Base-by-base conservation (phyloP, 2,329 filamentous ascomycete genomes). In the Raffaelea arxii region DNA sequence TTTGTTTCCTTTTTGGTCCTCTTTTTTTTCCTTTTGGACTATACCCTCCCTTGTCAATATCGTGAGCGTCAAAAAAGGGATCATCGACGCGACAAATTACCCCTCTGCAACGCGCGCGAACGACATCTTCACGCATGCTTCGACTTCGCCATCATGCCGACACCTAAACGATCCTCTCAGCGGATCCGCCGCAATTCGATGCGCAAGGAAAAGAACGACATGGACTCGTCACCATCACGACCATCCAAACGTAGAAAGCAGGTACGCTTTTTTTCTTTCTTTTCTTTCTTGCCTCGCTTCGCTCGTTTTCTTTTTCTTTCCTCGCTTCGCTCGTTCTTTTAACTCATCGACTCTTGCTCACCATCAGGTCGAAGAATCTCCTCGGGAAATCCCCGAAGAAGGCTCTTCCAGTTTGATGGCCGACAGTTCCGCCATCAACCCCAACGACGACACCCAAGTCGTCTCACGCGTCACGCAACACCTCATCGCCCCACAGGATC, bases 201-300 rank as follows among this genome's bases (percentile, higher is more conserved):
- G 42, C 59, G 59, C 53, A 61, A 57, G 48, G 62, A 65, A 25
- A 49, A 54, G 35, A 55, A 52, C 43, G 69, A 74, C n/a, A n/a
- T n/a, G 38, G 68, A 72, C 41, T 77, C 77, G 23, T 82, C 78
- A 4, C 78, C 78, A 14, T 75, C 71, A 49, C 72, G 77, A 46
- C 78, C 78, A n/a, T 66, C 71, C 11, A 82, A 82, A 66, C 77
- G 78, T 58, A 75, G 78, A 64, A 82, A 73, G 66, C 78, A 76
- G 71, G 76, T 77, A 62, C 41, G 61, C 53, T 4, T 3, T 16
- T 24, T 4, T 14, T 41, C 18, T 37, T 2, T 16, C 16, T 41
- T 44, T 46, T n/a, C 12, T 24, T 41, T 21, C 18, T 18, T 19
- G 11, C 21, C 7, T 42, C 30, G 16, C 32, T 44, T 11, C 7